A percentile compares a stretch with the other conserved stretches of the same genome.
These are phyloP conservation scores for Diospyros lotus DNA, from an alignment of 148 eudicot genomes.

Conservation along the genomic window DNA sequence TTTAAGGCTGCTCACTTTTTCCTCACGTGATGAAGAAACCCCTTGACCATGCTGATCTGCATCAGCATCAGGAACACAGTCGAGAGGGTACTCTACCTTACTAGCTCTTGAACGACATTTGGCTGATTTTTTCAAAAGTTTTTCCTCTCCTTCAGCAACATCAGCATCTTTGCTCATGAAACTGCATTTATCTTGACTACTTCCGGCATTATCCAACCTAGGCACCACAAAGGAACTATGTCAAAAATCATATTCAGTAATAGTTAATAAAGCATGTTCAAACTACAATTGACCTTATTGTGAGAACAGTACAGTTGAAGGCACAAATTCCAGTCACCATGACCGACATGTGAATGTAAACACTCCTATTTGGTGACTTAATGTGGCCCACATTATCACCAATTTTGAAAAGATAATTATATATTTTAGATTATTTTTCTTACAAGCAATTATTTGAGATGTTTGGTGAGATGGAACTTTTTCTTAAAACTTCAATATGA, in stretches of 20 bases:
- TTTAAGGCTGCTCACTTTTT: constrained; percentile 96
- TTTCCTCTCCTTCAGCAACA: constrained; percentile 54
- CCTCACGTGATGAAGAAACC: constrained; percentile 74
- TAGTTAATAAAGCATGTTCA: constrained; percentile 3
- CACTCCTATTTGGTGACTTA: too few relatives aligned
- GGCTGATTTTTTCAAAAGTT: constrained; percentile 51
- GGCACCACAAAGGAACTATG: constrained; percentile 1
- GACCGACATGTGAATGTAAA: too few relatives aligned
- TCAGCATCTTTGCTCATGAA: constrained; percentile 52
- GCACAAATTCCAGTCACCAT: too few relatives aligned
- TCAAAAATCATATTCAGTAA: constrained; percentile 7
- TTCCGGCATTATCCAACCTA: constrained; percentile 53
- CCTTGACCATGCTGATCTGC: constrained; percentile 89
- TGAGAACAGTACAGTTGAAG: too few relatives aligned
- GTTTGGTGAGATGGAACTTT: too few relatives aligned
- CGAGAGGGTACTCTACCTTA: constrained; percentile 69
- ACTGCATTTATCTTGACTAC: constrained; percentile 34
- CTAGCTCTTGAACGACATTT: constrained; percentile 69
- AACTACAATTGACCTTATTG: background rate
- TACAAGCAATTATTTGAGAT: too few relatives aligned
- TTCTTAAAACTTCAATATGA: too few relatives aligned
- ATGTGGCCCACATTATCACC: too few relatives aligned
- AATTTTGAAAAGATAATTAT: too few relatives aligned
- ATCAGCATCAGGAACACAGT: constrained; percentile 80
- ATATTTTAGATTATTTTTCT: too few relatives aligned